Percentiles rank a stretch among this genome's conserved stretches.
These are phyloP conservation scores for Sutorius australiensis DNA, from an alignment of 768 basidiomycete species.

Conservation along the genomic window DNA sequence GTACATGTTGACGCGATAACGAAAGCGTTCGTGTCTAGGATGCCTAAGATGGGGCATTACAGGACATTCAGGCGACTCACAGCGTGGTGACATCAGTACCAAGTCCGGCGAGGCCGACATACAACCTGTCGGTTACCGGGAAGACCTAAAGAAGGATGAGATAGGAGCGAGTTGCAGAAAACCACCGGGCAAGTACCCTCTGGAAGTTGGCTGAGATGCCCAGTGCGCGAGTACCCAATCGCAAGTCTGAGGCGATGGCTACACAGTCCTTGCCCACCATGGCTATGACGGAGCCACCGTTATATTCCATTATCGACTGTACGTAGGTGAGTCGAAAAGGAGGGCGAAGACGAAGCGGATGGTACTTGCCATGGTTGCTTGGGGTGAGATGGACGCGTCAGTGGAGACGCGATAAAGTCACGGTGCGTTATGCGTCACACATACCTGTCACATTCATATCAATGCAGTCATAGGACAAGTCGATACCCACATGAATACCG, in stretches of 20 bases:
- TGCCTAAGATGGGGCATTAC: conserved; percentile 2
- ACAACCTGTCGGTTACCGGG: conserved; percentile 88
- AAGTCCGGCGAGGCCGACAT: conserved; percentile 86
- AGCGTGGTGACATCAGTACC: conserved; percentile 92
- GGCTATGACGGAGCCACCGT: conserved; percentile 98
- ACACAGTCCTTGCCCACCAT: conserved; percentile 99
- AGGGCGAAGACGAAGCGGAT: not conserved
- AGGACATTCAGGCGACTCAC: conserved; percentile 40
- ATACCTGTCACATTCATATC: not conserved
- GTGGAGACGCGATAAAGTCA: conserved; percentile 3
- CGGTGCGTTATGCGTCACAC: not conserved
- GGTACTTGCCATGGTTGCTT: conserved; percentile 23
- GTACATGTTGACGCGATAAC: conserved; percentile 97
- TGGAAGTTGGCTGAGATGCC: conserved; percentile 91
- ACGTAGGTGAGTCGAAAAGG: not conserved
- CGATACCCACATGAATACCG: conserved; percentile 3
- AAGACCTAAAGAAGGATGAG: conserved; percentile 62
- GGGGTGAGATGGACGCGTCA: conserved; percentile 21
- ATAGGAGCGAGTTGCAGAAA: conserved; percentile 1
- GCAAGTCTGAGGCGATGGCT: conserved; percentile 93
- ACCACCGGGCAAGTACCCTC: conserved; percentile 56
- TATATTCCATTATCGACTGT: conserved; percentile 87
- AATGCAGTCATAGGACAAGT: not conserved
- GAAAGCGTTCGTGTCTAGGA: conserved; percentile 78
- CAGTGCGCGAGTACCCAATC: conserved; percentile 83